Evolutionary conservation across 768 basidiomycete species (phyloP).

Genomic region (Termitomyces sp.): DNA sequence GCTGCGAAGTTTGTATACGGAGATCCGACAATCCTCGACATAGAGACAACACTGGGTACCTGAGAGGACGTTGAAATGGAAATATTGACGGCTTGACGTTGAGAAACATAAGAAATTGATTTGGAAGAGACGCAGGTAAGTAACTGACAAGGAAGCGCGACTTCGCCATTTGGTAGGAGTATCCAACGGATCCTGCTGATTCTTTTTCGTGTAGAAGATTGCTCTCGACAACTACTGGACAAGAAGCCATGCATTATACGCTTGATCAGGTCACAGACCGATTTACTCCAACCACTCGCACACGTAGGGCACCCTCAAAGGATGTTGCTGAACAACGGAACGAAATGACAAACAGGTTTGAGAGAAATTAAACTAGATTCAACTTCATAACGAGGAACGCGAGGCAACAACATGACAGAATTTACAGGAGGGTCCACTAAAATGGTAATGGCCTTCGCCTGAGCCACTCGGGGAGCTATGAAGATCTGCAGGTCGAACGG

Average conservation of each 20-base stretch:
- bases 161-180: slow-evolving; percentile 18
- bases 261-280: slow-evolving; percentile 32
- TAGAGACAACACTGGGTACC: slow-evolving; percentile 23
- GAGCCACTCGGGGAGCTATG: no score
- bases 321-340: slow-evolving; percentile 21
- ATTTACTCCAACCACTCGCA: slow-evolving; percentile 30
- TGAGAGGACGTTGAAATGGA: slow-evolving; percentile 21
- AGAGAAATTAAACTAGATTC: neutral
- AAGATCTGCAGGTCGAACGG: no score
- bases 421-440: neutral
- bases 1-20: slow-evolving; percentile 12
- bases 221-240: slow-evolving; percentile 17
- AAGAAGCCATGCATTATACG: neutral
- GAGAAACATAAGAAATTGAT: neutral
- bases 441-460: no score
- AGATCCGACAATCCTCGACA: slow-evolving; percentile 17
- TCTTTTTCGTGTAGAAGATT: slow-evolving; percentile 20
- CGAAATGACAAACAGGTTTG: slow-evolving; percentile 3
- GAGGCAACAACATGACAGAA: neutral
- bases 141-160: slow-evolving; percentile 20
- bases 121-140: no score
- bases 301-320: slow-evolving; percentile 6
- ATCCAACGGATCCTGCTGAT: slow-evolving; percentile 26
- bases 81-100: slow-evolving; percentile 8
- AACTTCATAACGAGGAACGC: slow-evolving; percentile 1